Percentiles rank a stretch among this genome's conserved stretches.
phyloP scores from a whole-genome alignment of 306 rosid species.

The Dalbergia cultrata region DNA sequence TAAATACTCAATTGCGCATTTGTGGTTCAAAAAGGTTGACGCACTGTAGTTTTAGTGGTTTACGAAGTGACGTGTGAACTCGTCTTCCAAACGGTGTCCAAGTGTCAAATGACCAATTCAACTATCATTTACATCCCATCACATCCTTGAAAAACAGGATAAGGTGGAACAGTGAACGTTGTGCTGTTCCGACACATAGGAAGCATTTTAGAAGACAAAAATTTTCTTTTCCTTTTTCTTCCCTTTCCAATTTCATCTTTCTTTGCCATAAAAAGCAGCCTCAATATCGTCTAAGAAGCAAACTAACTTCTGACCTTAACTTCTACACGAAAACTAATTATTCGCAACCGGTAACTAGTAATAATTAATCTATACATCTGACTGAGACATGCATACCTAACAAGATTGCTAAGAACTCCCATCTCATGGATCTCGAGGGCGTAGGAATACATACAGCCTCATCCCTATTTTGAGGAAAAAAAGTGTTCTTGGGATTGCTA shows the following conservation, averaged over 20 bases:
- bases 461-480: no score
- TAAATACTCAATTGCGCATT: background rate
- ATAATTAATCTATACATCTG: no score
- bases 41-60: background rate
- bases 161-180: background rate
- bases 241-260: background rate
- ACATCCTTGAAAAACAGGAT: background rate
- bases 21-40: background rate
- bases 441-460: no score
- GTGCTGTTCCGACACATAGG: background rate
- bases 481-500: no score
- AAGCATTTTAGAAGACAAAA: background rate
- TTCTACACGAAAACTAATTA: background rate
- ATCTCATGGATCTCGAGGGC: no score
- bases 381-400: no score
- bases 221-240: no score
- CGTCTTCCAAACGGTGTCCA: background rate
- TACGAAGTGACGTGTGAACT: background rate
- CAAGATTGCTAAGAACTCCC: no score
- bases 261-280: background rate
- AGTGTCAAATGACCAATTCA: slow-evolving; percentile 7
- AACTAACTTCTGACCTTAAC: background rate
- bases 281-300: background rate
- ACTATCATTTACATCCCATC: background rate
- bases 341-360: background rate